These are phyloP conservation scores for Acacia pycnantha DNA, from an alignment of 331 rosid genomes.

Conservation along the genomic window DNA sequence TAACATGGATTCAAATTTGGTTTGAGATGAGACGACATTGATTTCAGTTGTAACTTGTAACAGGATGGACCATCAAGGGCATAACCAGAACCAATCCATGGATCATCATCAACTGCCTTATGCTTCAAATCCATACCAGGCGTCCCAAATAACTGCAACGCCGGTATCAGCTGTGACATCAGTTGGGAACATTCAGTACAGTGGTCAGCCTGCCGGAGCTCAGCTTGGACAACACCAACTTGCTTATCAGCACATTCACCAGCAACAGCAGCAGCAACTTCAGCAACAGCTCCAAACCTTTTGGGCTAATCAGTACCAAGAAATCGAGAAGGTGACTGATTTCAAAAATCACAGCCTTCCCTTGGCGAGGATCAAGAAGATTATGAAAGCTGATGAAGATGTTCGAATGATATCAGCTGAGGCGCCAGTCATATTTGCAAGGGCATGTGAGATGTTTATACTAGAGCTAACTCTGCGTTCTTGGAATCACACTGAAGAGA, in stretches of 20 bases:
- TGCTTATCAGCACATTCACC: constrained; percentile 91
- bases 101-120: constrained; percentile 66
- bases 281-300: constrained; percentile 67
- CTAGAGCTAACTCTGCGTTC: constrained; percentile 79
- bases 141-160: constrained; percentile 55
- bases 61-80: constrained; percentile 83
- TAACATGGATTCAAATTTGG: constrained; percentile 2
- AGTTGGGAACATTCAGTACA: constrained; percentile 54
- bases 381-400: constrained; percentile 91
- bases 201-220: constrained; percentile 68
- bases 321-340: constrained; percentile 75
- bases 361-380: constrained; percentile 84
- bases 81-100: constrained; percentile 63
- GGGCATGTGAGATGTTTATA: constrained; percentile 86
- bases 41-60: constrained; percentile 28
- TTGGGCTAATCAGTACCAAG: constrained; percentile 66
- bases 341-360: constrained; percentile 92
- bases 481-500: constrained; percentile 89
- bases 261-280: constrained; percentile 80
- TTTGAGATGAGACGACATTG: constrained; percentile 8
- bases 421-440: constrained; percentile 78
- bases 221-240: constrained; percentile 80
- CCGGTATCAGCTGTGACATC: constrained; percentile 51
- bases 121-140: constrained; percentile 62
- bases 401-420: constrained; percentile 87